Conservation (phyloP, 306 rosid genomes). For the Quillaja saponaria region DNA sequence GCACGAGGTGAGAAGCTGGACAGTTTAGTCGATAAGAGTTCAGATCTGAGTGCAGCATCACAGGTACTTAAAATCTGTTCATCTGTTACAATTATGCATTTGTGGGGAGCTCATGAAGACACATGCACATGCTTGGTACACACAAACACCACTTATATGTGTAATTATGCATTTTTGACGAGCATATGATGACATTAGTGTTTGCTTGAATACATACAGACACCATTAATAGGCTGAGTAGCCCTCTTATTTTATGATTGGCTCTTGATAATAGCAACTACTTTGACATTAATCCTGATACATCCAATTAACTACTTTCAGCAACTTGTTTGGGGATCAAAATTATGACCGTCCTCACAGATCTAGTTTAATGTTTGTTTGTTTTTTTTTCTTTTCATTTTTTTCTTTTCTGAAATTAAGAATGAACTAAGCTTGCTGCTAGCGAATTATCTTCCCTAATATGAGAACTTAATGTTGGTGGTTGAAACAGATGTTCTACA, state of each 20-base stretch:
- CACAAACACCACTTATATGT: conserved; percentile 9
- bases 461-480: conserved; percentile 21
- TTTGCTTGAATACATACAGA: no score
- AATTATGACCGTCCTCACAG: no score
- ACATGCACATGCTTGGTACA: neutral
- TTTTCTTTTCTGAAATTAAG: neutral
- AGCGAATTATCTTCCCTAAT: conserved; percentile 20
- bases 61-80: conserved; percentile 55
- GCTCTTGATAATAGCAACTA: no score
- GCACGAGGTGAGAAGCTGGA: conserved; percentile 95
- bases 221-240: no score
- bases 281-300: neutral
- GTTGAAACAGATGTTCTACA: conserved; percentile 97
- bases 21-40: conserved; percentile 98
- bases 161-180: no score
- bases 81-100: conserved; percentile 20
- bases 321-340: neutral
- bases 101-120: conserved; percentile 3
- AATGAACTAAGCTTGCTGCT: no score
- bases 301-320: neutral
- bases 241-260: no score
- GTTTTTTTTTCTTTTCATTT: neutral
- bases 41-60: conserved; percentile 95
- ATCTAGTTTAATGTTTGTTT: no score
- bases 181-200: no score